Base-by-base conservation (phyloP, 2,329 filamentous ascomycete species). In the Penicillium psychrosexuale region DNA sequence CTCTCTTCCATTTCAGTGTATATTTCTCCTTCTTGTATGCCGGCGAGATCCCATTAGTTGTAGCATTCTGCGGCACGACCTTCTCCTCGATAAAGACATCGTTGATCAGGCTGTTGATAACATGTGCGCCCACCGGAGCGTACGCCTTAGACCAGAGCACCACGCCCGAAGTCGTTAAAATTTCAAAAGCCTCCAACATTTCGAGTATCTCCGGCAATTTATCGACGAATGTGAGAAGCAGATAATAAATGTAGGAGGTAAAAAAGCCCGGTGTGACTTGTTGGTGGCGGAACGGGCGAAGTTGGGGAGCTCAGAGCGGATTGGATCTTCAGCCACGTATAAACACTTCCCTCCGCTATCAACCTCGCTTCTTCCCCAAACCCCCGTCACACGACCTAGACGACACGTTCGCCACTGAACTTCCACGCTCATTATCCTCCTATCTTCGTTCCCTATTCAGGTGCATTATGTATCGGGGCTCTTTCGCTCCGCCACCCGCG, bases 31-130 rank as follows among this genome's bases (percentile, higher is more conserved):
- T 89, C 74, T 85, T 90, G 77, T 94, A 99, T 0, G 87, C 82
- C 15, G 89, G 84, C 7, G 85, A 84, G 47, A 80, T 75, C 57
- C 85, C 82, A 61, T 84, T 84, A 49, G 85, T 80, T 52, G 83
- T 79, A 50, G 82, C 80, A 47, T 80, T 80, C 31, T 76, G 77
- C 17, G 78, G 75, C 55, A 85, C 82, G 57, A 84, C 83, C 73
- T 90, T 92, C 79, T 97, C 93, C 77, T 99, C 94, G 69, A 99
- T 97, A 72, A 99, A 97, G 70, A 97, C 90, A 75, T 97, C 91
- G 72, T 87, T 87, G 75, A 99, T 97, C 74, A 99, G 87, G 78
- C 85, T 89, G 80, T 99, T 97, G 79, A 99, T 87, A 61, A 97
- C 81, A 65, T 88, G 86, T 40, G 89, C 84, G 71, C 86, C 91